These are phyloP conservation scores for Actinomortierella wolfii DNA, from an alignment of 371 early-diverging fungal species.

Conservation along the genomic window DNA sequence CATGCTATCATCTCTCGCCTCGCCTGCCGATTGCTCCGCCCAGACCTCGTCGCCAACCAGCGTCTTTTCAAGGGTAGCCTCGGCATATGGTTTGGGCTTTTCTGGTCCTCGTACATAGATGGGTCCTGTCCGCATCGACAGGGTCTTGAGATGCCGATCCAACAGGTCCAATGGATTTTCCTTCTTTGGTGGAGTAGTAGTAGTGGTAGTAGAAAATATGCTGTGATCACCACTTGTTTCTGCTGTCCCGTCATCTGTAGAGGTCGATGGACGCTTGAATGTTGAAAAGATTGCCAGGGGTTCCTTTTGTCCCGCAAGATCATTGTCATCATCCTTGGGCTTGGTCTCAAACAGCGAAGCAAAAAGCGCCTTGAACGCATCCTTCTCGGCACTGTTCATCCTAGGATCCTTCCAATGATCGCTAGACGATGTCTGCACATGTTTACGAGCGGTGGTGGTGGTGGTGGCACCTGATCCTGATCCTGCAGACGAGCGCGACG, in stretches of 20 bases:
- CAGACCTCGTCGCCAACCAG: slow-evolving; percentile 30
- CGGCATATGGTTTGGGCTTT: slow-evolving; percentile 32
- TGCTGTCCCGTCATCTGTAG: not conserved
- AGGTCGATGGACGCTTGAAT: slow-evolving; percentile 16
- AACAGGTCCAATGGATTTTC: slow-evolving; percentile 35
- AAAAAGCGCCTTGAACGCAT: slow-evolving; percentile 40
- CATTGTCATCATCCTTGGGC: slow-evolving; percentile 6
- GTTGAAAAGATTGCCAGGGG: slow-evolving; percentile 41
- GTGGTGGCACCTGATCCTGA: too few relatives aligned
- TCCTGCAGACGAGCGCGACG: too few relatives aligned
- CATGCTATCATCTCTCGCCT: slow-evolving; percentile 18
- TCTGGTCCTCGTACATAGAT: slow-evolving; percentile 21
- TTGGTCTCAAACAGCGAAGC: slow-evolving; percentile 37
- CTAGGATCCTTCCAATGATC: slow-evolving; percentile 42
- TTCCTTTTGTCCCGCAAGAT: slow-evolving; percentile 1
- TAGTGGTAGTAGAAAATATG: not conserved
- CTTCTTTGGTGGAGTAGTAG: not conserved
- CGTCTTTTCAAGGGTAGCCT: slow-evolving; percentile 26
- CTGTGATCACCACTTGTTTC: not conserved
- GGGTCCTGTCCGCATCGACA: slow-evolving; percentile 33
- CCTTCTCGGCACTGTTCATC: slow-evolving; percentile 29
- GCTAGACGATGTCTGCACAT: not conserved
- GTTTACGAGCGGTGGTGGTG: too few relatives aligned
- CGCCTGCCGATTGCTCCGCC: slow-evolving; percentile 19
- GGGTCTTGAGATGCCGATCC: slow-evolving; percentile 28